Conservation (phyloP, 176 grass and related monocot genomes). For the Puccinellia tenuiflora region DNA sequence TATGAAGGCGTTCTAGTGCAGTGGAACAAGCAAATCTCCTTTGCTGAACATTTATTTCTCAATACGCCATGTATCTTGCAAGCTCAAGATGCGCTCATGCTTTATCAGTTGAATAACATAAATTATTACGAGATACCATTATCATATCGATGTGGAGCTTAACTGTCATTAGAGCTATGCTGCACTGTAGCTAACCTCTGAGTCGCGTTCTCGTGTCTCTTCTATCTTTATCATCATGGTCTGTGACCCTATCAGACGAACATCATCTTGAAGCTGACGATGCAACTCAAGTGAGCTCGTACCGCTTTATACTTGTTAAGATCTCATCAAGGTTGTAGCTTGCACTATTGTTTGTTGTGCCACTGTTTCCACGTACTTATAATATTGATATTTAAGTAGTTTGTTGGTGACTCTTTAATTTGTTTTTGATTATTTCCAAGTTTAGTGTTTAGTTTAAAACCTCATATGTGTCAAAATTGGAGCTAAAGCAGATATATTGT, state of each 20-base stretch:
- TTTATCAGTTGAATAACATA: neutral
- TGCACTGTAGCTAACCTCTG: neutral
- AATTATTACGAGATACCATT: neutral
- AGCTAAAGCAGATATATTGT: neutral
- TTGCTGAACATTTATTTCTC: neutral
- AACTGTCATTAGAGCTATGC: neutral
- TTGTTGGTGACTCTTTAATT: neutral
- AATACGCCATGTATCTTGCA: neutral
- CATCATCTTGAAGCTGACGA: neutral
- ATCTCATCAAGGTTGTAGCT: slow-evolving; percentile 1
- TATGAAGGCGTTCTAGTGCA: neutral
- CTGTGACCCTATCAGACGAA: neutral
- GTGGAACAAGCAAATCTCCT: neutral
- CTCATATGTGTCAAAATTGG: neutral
- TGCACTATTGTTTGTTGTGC: neutral
- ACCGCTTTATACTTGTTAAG: neutral
- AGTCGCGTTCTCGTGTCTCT: neutral
- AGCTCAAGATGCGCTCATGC: neutral
- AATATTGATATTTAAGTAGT: neutral
- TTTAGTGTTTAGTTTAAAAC: neutral
- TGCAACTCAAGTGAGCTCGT: slow-evolving; percentile 1
- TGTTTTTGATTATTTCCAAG: slow-evolving; percentile 13
- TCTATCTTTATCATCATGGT: neutral
- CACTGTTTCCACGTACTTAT: neutral
- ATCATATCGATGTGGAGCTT: neutral